Evolutionary conservation across 345 rosid genomes (phyloP).

Genomic region (Eutrema heterophyllum): DNA sequence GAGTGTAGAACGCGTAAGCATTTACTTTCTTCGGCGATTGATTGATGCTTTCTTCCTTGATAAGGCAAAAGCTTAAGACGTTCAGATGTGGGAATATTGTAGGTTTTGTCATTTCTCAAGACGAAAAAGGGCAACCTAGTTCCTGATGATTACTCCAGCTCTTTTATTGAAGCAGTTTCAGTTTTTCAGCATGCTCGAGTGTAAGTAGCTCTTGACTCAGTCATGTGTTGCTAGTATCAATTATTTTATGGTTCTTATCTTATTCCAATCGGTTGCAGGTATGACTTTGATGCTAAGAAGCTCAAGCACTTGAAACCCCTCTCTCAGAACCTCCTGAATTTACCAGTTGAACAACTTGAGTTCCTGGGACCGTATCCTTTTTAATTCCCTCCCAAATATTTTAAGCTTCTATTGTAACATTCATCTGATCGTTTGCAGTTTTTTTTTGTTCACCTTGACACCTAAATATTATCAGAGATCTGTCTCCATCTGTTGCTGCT

Average conservation of each 20-base stretch:
- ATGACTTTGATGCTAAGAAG: conserved; percentile 48
- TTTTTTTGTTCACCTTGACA: conserved; percentile 25
- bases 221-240: neutral
- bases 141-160: conserved; percentile 72
- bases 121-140: conserved; percentile 62
- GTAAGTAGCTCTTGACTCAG: conserved; percentile 31
- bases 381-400: neutral
- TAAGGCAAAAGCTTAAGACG: neutral
- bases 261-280: conserved; percentile 39
- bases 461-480: conserved; percentile 42
- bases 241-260: neutral
- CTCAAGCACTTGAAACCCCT: conserved; percentile 64
- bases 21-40: neutral
- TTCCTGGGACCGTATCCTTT: conserved; percentile 95
- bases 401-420: neutral
- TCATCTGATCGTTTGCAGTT: neutral
- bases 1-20: conserved; percentile 74
- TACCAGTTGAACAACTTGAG: conserved; percentile 53
- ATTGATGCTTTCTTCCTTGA: neutral
- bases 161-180: conserved; percentile 66
- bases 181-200: conserved; percentile 84
- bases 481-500: conserved; percentile 61
- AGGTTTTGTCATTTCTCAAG: conserved; percentile 79
- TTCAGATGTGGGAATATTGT: neutral
- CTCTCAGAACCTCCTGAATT: conserved; percentile 42